A percentile compares a stretch with the other conserved stretches of the same genome.
phyloP scores from a whole-genome alignment of 1,284 basidiomycete species.

The Sporisorium exsertum region DNA sequence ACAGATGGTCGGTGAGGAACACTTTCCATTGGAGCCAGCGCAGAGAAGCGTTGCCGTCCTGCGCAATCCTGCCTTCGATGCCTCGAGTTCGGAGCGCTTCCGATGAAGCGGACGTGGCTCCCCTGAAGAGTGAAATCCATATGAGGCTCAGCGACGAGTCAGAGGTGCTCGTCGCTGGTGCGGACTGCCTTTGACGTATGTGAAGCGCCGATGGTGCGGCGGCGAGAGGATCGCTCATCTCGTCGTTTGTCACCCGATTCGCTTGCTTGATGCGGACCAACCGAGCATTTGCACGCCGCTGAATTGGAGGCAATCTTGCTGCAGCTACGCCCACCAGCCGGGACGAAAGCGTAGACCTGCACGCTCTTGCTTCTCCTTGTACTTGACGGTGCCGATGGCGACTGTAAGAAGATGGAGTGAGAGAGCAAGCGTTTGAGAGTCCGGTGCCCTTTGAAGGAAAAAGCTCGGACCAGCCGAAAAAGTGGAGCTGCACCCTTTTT shows the following conservation, averaged over 20 bases:
- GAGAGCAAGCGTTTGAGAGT: background rate
- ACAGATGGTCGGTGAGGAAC: conserved; percentile 44
- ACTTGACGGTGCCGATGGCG: background rate
- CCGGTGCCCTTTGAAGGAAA: conserved; percentile 18
- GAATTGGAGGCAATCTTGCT: background rate
- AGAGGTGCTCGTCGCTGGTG: background rate
- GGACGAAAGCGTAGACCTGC: background rate
- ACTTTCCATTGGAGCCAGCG: conserved; percentile 55
- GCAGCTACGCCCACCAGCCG: background rate
- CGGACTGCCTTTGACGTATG: background rate
- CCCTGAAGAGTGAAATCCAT: conserved; percentile 24
- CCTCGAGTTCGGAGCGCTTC: conserved; percentile 28
- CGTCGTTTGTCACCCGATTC: background rate
- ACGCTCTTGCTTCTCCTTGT: background rate
- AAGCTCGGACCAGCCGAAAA: conserved; percentile 4
- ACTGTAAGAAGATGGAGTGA: background rate
- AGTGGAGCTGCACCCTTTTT: conserved; percentile 24
- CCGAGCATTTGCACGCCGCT: background rate
- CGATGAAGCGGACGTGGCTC: conserved; percentile 5
- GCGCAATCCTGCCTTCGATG: conserved; percentile 24
- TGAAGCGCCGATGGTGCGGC: conserved; percentile 19
- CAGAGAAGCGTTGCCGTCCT: conserved; percentile 22
- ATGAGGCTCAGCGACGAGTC: conserved; percentile 14
- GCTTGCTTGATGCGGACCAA: background rate
- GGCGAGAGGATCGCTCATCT: conserved; percentile 38